These are phyloP conservation scores for Salix brachista DNA, from an alignment of 345 rosid genomes.

Conservation along the genomic window DNA sequence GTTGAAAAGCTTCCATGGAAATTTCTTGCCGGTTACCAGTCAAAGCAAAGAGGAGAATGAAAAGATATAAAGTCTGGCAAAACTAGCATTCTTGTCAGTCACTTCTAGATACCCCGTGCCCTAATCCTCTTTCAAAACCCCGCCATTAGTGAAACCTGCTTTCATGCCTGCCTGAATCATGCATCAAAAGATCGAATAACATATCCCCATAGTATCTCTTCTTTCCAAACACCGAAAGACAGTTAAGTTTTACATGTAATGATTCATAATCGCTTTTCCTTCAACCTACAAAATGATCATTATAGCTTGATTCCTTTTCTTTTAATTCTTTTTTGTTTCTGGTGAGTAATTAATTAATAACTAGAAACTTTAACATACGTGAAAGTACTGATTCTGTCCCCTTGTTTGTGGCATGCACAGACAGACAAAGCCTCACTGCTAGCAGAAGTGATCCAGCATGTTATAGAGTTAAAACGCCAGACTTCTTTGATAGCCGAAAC, in stretches of 20 bases:
- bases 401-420: slow-evolving; percentile 28
- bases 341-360: background rate
- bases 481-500: slow-evolving; percentile 77
- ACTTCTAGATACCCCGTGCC: slow-evolving; percentile 17
- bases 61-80: slow-evolving; percentile 32
- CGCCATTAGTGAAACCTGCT: background rate
- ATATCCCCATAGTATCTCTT: background rate
- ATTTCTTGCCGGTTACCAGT: slow-evolving; percentile 52
- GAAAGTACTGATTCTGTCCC: background rate
- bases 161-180: slow-evolving; percentile 8
- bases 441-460: slow-evolving; percentile 96
- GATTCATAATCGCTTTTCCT: background rate
- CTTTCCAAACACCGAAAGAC: slow-evolving; percentile 7
- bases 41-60: slow-evolving; percentile 19
- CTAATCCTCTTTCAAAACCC: slow-evolving; percentile 8
- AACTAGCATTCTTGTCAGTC: slow-evolving; percentile 35
- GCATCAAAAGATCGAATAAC: background rate
- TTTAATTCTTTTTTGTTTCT: background rate
- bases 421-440: slow-evolving; percentile 97
- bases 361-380: background rate
- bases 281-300: background rate
- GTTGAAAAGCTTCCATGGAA: slow-evolving; percentile 64
- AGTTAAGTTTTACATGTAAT: background rate
- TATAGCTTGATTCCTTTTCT: background rate
- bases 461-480: slow-evolving; percentile 85